A percentile compares a stretch with the other conserved stretches of the same genome.
These are phyloP conservation scores for Stramenopiles sp. DNA, from an alignment of 352 stramenopile genomes.

Conservation along the genomic window DNA sequence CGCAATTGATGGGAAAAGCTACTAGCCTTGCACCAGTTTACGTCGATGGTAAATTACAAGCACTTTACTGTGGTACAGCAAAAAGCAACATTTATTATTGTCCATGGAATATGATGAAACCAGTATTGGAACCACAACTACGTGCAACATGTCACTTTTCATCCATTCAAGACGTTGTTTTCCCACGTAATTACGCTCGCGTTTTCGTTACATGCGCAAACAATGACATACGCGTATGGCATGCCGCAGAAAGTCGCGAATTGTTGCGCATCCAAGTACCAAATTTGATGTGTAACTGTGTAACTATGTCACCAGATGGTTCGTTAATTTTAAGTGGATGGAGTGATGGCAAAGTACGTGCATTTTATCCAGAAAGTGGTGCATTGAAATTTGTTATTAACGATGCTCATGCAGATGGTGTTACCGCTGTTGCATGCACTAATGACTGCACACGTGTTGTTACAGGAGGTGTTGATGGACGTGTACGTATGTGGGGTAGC, in stretches of 20 bases:
- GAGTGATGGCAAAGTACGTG: conserved; percentile 85
- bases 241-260: conserved; percentile 61
- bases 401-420: conserved; percentile 77
- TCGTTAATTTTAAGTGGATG: conserved; percentile 75
- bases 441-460: conserved; percentile 60
- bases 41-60: too few relatives aligned
- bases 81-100: too few relatives aligned
- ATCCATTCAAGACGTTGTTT: conserved; percentile 78
- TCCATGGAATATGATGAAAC: too few relatives aligned
- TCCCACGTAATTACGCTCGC: conserved; percentile 68
- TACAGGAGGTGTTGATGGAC: conserved; percentile 76
- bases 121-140: conserved; percentile 40
- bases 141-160: conserved; percentile 67
- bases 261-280: conserved; percentile 87
- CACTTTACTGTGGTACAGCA: too few relatives aligned
- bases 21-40: too few relatives aligned
- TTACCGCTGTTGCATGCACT: conserved; percentile 71
- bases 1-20: too few relatives aligned
- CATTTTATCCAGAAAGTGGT: conserved; percentile 82
- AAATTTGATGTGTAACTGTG: conserved; percentile 84
- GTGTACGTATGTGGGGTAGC: conserved; percentile 77
- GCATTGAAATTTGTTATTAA: conserved; percentile 92
- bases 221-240: conserved; percentile 86
- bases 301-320: conserved; percentile 63
- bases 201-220: conserved; percentile 82